These are phyloP conservation scores for Paxillus rubicundulus DNA, from an alignment of 768 basidiomycete genomes.

Conservation along the genomic window DNA sequence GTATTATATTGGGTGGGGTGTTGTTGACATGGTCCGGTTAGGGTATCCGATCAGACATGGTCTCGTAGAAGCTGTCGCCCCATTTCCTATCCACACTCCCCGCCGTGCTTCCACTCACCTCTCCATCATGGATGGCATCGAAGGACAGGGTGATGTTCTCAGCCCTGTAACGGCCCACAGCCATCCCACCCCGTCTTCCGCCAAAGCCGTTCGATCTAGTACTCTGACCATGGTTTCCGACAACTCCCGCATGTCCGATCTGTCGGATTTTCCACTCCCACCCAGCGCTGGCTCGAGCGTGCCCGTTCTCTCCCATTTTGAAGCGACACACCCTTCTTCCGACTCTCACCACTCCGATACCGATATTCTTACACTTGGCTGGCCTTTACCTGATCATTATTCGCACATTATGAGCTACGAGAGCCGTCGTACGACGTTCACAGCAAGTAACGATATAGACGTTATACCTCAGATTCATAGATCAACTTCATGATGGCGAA, in stretches of 20 bases:
- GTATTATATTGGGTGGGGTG: not conserved
- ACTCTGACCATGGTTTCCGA: constrained; percentile 57
- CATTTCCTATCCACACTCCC: constrained; percentile 10
- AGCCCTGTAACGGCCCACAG: constrained; percentile 18
- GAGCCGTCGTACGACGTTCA: constrained; percentile 24
- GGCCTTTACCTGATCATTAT: constrained; percentile 7
- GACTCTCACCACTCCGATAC: not conserved
- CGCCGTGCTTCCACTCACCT: constrained; percentile 21
- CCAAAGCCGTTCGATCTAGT: constrained; percentile 46
- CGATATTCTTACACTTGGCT: not conserved
- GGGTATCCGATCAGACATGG: constrained; percentile 25
- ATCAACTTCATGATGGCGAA: constrained; percentile 8
- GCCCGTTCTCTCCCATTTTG: constrained; percentile 47
- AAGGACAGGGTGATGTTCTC: constrained; percentile 4
- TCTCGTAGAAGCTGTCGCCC: constrained; percentile 15
- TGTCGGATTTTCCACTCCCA: constrained; percentile 72
- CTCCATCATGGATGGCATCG: constrained; percentile 16
- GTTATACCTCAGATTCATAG: constrained; percentile 14
- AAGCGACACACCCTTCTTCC: constrained; percentile 13
- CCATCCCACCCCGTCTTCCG: constrained; percentile 24
- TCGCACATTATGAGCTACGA: constrained; percentile 9
- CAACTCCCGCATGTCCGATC: constrained; percentile 61
- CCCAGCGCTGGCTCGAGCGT: constrained; percentile 37
- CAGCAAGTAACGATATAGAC: constrained; percentile 25
- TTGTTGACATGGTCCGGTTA: constrained; percentile 8